phyloP scores from a whole-genome alignment of 768 basidiomycete genomes.

The Mycena filopes region DNA sequence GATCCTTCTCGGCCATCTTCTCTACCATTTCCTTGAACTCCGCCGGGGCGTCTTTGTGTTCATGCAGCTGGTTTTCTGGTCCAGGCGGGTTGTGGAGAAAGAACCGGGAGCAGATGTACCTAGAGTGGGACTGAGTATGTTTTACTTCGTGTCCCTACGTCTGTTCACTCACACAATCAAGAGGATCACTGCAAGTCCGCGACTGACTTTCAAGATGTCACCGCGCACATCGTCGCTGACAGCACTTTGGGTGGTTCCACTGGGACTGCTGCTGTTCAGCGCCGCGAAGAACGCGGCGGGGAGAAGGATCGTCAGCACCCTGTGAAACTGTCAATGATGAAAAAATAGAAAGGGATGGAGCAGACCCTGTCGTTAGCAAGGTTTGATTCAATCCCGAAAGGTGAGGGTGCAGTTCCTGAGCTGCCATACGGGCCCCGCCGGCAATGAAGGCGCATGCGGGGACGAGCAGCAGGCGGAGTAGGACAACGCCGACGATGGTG shows the following conservation, averaged over 20 bases:
- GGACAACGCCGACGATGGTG: constrained; percentile 65
- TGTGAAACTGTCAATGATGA: constrained; percentile 35
- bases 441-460: constrained; percentile 76
- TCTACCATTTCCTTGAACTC: constrained; percentile 54
- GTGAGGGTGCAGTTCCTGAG: constrained; percentile 75
- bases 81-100: constrained; percentile 79
- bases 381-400: constrained; percentile 73
- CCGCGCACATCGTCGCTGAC: constrained; percentile 56
- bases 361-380: constrained; percentile 71
- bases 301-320: constrained; percentile 69
- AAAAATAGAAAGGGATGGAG: background rate
- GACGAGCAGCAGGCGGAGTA: constrained; percentile 75
- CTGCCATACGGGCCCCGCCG: constrained; percentile 70
- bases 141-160: background rate
- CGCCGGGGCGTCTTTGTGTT: constrained; percentile 55
- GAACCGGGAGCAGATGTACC: constrained; percentile 73
- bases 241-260: constrained; percentile 36
- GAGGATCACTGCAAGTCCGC: constrained; percentile 73
- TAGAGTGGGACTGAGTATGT: constrained; percentile 33
- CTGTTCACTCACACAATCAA: constrained; percentile 60
- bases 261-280: constrained; percentile 46
- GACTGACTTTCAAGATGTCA: constrained; percentile 68
- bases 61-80: constrained; percentile 54
- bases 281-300: constrained; percentile 77
- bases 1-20: constrained; percentile 50